phyloP scores from a whole-genome alignment of 2,329 filamentous ascomycete species.

The Stemphylium lycopersici region DNA sequence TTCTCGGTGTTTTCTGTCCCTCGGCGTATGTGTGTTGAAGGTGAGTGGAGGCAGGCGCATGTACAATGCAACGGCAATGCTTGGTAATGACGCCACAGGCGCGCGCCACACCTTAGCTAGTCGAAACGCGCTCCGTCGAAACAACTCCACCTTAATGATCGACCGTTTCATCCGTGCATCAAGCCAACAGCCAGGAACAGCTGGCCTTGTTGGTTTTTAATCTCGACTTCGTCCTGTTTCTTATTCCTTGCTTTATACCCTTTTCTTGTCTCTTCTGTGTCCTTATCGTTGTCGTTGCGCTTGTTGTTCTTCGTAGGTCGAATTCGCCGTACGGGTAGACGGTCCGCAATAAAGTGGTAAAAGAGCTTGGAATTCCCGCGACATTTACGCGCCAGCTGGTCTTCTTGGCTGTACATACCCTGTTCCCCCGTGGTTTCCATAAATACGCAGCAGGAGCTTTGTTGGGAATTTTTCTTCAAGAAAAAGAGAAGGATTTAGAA shows the following conservation, averaged over 20 bases:
- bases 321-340: conserved; percentile 25
- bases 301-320: conserved; percentile 26
- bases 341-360: conserved; percentile 24
- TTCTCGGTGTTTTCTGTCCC: neutral
- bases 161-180: conserved; percentile 46
- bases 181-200: conserved; percentile 34
- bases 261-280: conserved; percentile 1
- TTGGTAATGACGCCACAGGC: conserved; percentile 37
- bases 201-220: conserved; percentile 36
- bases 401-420: conserved; percentile 9
- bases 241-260: conserved; percentile 12
- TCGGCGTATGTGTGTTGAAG: neutral
- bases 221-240: conserved; percentile 16
- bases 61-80: neutral
- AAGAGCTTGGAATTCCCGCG: conserved; percentile 22
- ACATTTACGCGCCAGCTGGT: conserved; percentile 18
- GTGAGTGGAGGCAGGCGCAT: neutral
- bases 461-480: no score
- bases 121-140: conserved; percentile 29
- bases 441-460: neutral
- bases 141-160: conserved; percentile 30
- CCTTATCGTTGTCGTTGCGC: neutral
- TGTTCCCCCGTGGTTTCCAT: neutral
- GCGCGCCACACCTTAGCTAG: conserved; percentile 25
- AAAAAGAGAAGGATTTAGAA: conserved; percentile 12